Evolutionary conservation across 2,329 filamentous ascomycete species (phyloP).

Genomic region (Chrysoporthe austroafricana): DNA sequence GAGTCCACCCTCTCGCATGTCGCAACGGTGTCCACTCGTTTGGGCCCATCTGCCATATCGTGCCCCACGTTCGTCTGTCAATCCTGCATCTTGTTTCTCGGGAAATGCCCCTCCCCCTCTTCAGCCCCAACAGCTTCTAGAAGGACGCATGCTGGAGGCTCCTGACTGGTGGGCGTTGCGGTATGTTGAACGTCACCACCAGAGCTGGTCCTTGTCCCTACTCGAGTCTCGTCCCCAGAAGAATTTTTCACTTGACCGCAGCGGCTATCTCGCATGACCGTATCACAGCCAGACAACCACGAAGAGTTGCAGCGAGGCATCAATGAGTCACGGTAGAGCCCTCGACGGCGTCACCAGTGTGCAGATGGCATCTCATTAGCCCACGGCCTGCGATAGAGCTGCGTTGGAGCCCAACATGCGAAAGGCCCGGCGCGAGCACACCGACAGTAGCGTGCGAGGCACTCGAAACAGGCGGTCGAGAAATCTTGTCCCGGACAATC

Average conservation of each 20-base stretch:
- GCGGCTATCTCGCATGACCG: slow-evolving; percentile 1
- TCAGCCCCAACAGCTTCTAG: slow-evolving; percentile 23
- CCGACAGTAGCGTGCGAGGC: neutral
- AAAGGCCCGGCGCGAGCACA: neutral
- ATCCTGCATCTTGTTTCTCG: slow-evolving; percentile 11
- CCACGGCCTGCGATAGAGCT: neutral
- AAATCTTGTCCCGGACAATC: neutral
- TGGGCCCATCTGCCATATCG: slow-evolving; percentile 11
- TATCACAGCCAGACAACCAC: neutral
- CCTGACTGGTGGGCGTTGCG: slow-evolving; percentile 18
- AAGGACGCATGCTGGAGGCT: slow-evolving; percentile 8
- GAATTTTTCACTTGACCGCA: neutral
- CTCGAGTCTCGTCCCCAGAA: slow-evolving; percentile 2
- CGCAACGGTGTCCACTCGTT: slow-evolving; percentile 11
- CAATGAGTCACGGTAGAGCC: neutral
- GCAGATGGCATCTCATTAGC: neutral
- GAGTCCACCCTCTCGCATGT: slow-evolving; percentile 21
- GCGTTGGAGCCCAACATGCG: slow-evolving; percentile 11
- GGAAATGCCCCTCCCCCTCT: slow-evolving; percentile 14
- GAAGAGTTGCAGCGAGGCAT: neutral
- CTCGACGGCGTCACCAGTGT: neutral
- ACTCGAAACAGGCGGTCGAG: neutral
- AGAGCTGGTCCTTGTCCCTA: slow-evolving; percentile 7
- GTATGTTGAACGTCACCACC: slow-evolving; percentile 13
- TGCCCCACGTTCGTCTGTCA: slow-evolving; percentile 22